Base-by-base conservation (phyloP, 1,284 basidiomycete genomes). In the Caloboletus inedulis region DNA sequence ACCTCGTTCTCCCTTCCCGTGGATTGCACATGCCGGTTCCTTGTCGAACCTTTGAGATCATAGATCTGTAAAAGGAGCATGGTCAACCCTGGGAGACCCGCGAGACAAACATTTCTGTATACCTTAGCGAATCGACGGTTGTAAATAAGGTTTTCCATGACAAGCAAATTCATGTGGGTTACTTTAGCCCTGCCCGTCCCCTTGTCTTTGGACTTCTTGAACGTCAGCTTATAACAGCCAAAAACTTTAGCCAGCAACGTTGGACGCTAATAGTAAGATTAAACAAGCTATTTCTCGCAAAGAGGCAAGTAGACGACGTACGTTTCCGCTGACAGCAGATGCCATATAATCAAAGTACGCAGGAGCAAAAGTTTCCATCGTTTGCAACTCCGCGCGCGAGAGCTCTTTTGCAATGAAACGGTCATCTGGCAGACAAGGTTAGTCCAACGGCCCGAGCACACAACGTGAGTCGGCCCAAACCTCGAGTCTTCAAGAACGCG, bases 91-190 rank as follows among this genome's bases (percentile, higher is more conserved):
- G 12, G 18, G 29, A 42, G 7, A 16, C 9, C 8, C 1, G 7
- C 9, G 4, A 27, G 31, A 42, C 29, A 31, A 7, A n/a, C n/a
- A 7, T n/a, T 7, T 50, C 16, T 9, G 53, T 65, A 23, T 62
- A 90, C 92, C 77, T 88, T 93, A 10, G 87, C 83, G 62, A 96
- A 94, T 8, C 85, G 81, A 53, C 91, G 84, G 59, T 94, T 91
- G 68, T 97, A 96, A 68, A 98, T 96, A 13, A 99, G 77, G 64
- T 99, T 99, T 72, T 99, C 93, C 93, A 98, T 98, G 50, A 99
- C 93, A 40, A 98, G 76, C 25, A 98, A 78, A 65, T 98, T 98
- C 88, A 98, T 94, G 64, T 94, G 86, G 21, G 91, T 90, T 8
- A 85, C 81, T 68, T 91, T 91, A 3, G 87, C 81, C 64, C 82